Evolutionary conservation across 805 yeast species (phyloP), one percentile per base, ranked within the genome.

Genomic region (Lipomyces kockii): DNA sequence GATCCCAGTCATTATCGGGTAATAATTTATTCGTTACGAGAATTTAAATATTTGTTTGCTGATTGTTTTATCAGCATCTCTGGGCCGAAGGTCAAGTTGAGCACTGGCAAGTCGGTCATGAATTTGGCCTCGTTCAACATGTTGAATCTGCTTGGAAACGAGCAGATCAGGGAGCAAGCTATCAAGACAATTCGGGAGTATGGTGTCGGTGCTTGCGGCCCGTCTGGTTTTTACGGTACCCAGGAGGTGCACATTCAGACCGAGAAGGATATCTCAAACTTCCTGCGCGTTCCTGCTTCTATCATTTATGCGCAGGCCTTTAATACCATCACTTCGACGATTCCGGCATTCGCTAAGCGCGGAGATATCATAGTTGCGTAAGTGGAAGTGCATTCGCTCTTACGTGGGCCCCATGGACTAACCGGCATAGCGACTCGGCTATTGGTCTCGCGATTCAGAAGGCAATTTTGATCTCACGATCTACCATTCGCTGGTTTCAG

Each of bases 121-220:
- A 71, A 73, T 49, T 65, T 73, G 8, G 66, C 71, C 35, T 85
- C 92, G 2, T 78, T 84, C 64, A 97, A 94, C 79, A 88, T 89
- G 72, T 82, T 91, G 75, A 85, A 87, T 73, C 80, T 92, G 76
- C 84, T 88, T 60, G 78, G 79, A 43, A 79, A 84, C 72, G 78
- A 79, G 25, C 76, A 70, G 17, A 81, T 92, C 52, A 80, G 81
- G 62, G 77, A 81, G 25, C 84, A 82, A 12, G 92, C 92, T 3
- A 83, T 85, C 62, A 77, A 81, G 37, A 83, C 86, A 27, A 87
- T 95, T 68, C 81, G 82, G 58, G 82, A 83, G 66, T 87, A 89
- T 67, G 99, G 99, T 76, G 98, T 95, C 61, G 99, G 99, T 71
- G 94, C 98, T 0, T 95, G 99, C 82, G 97, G 98, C 53, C 98